phyloP scores from a whole-genome alignment of 1,139 yeast genomes.

The Taphrina sp. region DNA sequence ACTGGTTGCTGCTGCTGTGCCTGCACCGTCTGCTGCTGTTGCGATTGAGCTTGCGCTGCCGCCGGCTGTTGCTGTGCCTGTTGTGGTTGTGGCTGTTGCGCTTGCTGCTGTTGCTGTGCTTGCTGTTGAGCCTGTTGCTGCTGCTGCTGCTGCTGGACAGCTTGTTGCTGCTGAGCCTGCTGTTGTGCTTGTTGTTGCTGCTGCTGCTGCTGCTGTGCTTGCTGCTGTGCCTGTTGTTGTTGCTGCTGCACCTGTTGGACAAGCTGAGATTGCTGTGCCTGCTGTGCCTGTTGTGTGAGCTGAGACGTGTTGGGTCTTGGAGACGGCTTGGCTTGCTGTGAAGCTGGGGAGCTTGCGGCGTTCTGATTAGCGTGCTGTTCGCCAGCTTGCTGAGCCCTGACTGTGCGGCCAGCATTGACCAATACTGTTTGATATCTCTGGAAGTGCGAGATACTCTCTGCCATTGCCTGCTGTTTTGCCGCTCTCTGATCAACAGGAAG shows the following conservation, averaged over 20 bases:
- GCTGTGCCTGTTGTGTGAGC: neutral
- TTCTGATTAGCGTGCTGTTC: neutral
- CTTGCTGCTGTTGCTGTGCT: no score
- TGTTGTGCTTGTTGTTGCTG: constrained; percentile 1
- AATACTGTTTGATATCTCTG: constrained; percentile 32
- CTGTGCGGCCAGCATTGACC: constrained; percentile 15
- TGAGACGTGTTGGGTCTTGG: no score
- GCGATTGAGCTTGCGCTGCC: neutral
- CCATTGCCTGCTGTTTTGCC: constrained; percentile 34
- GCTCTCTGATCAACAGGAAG: constrained; percentile 19
- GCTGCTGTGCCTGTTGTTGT: no score
- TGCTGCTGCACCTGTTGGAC: neutral
- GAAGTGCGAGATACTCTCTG: constrained; percentile 30
- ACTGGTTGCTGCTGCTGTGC: neutral
- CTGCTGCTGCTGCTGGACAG: constrained; percentile 4
- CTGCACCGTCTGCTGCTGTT: neutral
- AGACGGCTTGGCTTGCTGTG: neutral
- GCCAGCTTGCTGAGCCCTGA: constrained; percentile 29
- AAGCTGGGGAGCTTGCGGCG: neutral
- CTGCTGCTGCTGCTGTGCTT: constrained; percentile 3
- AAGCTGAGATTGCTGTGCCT: constrained; percentile 7
- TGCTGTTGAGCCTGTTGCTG: constrained; percentile 1
- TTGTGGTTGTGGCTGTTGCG: constrained; percentile 1
- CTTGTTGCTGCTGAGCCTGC: neutral
- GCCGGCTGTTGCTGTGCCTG: neutral